These are phyloP conservation scores for Cystofilobasidium macerans DNA, from an alignment of 768 basidiomycete genomes.

Conservation along the genomic window DNA sequence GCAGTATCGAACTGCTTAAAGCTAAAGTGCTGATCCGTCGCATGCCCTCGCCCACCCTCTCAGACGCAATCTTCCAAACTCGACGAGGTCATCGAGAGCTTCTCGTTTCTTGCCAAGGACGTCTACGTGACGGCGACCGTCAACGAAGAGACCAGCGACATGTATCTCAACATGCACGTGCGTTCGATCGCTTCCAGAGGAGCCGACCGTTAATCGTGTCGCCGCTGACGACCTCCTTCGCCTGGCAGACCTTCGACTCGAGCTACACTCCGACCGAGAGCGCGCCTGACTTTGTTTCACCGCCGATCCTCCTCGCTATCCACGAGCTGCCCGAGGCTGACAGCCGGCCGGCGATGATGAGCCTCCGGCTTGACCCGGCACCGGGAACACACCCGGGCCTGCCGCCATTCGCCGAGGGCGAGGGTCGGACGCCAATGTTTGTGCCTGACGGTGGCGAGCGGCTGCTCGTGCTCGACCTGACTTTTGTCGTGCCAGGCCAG, in stretches of 20 bases:
- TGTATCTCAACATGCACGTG: constrained; percentile 14
- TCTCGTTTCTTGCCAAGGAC: constrained; percentile 23
- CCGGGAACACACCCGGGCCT: constrained; percentile 17
- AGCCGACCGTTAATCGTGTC: not conserved
- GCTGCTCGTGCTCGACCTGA: constrained; percentile 14
- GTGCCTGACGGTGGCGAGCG: constrained; percentile 14
- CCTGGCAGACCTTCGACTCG: constrained; percentile 16
- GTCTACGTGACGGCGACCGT: constrained; percentile 19
- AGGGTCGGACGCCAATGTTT: constrained; percentile 16
- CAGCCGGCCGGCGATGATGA: constrained; percentile 5
- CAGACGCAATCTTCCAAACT: constrained; percentile 11
- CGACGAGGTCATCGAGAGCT: constrained; percentile 18
- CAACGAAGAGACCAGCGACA: not conserved
- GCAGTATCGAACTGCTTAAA: too few species aligned
- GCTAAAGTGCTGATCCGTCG: not conserved
- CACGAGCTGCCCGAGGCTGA: constrained; percentile 5
- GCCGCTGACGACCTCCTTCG: not conserved
- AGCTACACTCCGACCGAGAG: not conserved
- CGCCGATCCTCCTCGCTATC: constrained; percentile 14
- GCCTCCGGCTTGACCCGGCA: constrained; percentile 22
- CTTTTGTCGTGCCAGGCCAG: not conserved
- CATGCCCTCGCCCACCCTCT: not conserved
- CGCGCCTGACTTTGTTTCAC: not conserved
- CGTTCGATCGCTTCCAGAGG: not conserved
- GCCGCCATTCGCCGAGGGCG: constrained; percentile 23